phyloP scores from a whole-genome alignment of 1,139 yeast species.

The Pneumocystis sp. region DNA sequence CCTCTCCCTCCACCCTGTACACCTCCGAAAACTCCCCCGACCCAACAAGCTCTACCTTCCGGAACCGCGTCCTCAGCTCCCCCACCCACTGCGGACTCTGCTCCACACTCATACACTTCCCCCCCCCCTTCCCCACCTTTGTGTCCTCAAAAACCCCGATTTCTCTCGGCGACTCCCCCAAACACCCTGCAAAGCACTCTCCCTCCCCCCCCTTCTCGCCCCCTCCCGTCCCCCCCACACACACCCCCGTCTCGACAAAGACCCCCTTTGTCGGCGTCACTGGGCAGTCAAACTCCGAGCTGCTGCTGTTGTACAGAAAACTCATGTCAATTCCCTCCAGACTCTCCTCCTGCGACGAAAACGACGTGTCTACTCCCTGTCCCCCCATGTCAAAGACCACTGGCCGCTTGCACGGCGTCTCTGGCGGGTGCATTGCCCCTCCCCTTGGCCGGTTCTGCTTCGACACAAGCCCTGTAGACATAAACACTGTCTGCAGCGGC shows the following conservation, averaged over 20 bases:
- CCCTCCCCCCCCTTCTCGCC: too few relatives aligned
- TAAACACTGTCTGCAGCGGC: slow-evolving; percentile 75
- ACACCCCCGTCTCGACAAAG: neutral
- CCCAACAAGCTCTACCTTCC: slow-evolving; percentile 56
- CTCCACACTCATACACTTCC: neutral
- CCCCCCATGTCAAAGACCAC: slow-evolving; percentile 10
- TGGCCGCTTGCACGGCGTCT: slow-evolving; percentile 67
- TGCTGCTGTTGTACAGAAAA: slow-evolving; percentile 3
- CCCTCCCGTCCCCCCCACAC: too few relatives aligned
- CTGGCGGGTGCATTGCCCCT: slow-evolving; percentile 32
- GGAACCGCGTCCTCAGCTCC: slow-evolving; percentile 47
- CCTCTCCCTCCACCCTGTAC: slow-evolving; percentile 45
- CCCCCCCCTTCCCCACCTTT: too few relatives aligned
- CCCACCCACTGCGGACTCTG: neutral
- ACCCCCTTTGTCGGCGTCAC: slow-evolving; percentile 15
- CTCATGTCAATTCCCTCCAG: slow-evolving; percentile 8
- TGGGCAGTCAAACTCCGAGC: slow-evolving; percentile 14
- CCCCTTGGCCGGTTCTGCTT: slow-evolving; percentile 36
- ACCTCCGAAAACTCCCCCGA: slow-evolving; percentile 83
- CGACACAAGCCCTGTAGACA: slow-evolving; percentile 59
- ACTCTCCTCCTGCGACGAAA: neutral
- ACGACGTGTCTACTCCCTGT: neutral
- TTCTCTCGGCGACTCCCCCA: slow-evolving; percentile 13
- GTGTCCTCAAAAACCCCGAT: too few relatives aligned
- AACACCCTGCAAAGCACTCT: neutral